Evolutionary conservation across 1,284 basidiomycete species (phyloP).

Genomic region (Leucoagaricus sp.): DNA sequence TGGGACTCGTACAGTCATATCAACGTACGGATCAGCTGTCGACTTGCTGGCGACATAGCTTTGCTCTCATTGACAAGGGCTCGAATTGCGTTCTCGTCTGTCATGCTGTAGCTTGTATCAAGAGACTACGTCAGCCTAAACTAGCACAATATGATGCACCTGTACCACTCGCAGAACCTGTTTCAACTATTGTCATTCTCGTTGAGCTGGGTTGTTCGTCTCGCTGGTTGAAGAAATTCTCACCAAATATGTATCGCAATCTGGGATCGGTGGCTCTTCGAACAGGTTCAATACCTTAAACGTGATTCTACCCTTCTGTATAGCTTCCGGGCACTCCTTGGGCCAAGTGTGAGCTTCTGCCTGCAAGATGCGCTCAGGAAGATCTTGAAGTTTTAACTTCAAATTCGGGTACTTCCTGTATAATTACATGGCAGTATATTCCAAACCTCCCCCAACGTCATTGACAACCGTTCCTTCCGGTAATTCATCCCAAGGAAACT

Average conservation of each 20-base stretch:
- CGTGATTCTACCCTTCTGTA: conserved; percentile 26
- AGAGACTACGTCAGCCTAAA: no score
- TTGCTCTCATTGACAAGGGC: no score
- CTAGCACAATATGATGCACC: no score
- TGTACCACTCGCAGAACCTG: no score
- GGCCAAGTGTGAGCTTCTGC: conserved; percentile 28
- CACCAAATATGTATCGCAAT: conserved; percentile 34
- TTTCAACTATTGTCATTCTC: no score
- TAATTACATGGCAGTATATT: conserved; percentile 27
- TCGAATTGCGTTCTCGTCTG: no score
- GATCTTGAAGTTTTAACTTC: conserved; percentile 31
- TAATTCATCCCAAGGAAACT: conserved; percentile 29
- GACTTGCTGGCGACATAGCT: conserved; percentile 28
- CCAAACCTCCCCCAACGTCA: conserved; percentile 36
- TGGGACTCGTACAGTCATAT: not conserved
- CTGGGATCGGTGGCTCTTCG: conserved; percentile 23
- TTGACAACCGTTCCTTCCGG: conserved; percentile 25
- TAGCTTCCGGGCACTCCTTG: conserved; percentile 27
- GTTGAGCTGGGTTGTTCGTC: no score
- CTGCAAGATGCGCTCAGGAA: conserved; percentile 24
- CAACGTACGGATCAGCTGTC: conserved; percentile 28
- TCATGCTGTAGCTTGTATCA: no score
- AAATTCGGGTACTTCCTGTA: conserved; percentile 27
- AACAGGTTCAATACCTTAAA: conserved; percentile 32
- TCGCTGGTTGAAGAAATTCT: no score